Evolutionary conservation across 2,329 filamentous ascomycete genomes (phyloP).

Genomic region (Sporothrix humicola): DNA sequence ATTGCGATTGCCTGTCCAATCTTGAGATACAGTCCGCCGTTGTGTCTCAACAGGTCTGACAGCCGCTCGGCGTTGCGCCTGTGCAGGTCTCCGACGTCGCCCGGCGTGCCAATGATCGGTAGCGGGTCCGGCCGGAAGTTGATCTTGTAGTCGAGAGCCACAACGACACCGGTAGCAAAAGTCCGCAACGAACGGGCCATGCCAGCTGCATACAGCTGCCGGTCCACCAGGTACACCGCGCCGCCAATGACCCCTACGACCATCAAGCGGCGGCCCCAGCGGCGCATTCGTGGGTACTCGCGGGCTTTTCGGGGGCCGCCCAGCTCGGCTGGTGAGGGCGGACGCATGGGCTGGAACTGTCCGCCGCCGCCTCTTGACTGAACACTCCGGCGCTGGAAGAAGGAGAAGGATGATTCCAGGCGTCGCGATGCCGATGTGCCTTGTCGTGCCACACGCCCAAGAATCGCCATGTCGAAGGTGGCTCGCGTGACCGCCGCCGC

Average conservation of each 20-base stretch:
- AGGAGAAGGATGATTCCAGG: not conserved
- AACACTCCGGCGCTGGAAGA: slow-evolving; percentile 2
- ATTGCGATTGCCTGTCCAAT: slow-evolving; percentile 98
- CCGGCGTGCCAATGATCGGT: slow-evolving; percentile 49
- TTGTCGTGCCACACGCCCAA: not conserved
- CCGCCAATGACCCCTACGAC: slow-evolving; percentile 66
- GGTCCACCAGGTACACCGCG: slow-evolving; percentile 71
- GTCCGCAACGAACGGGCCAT: slow-evolving; percentile 80
- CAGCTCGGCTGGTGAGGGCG: slow-evolving; percentile 78
- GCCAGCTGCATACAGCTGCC: slow-evolving; percentile 76
- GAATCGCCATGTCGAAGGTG: not conserved
- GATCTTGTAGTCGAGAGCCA: slow-evolving; percentile 93
- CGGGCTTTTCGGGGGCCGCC: slow-evolving; percentile 74
- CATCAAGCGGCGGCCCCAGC: slow-evolving; percentile 77
- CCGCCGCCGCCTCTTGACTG: slow-evolving; percentile 19
- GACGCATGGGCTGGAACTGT: slow-evolving; percentile 69
- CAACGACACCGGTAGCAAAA: slow-evolving; percentile 77
- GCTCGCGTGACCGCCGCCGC: slow-evolving; percentile 1
- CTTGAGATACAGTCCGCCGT: slow-evolving; percentile 95
- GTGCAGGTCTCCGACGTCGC: slow-evolving; percentile 79
- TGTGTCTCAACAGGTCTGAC: slow-evolving; percentile 78
- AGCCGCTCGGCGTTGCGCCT: slow-evolving; percentile 81
- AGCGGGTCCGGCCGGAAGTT: slow-evolving; percentile 86
- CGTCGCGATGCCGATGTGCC: not conserved
- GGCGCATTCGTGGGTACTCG: slow-evolving; percentile 70